phyloP scores from a whole-genome alignment of 768 basidiomycete species.

The Mycena sanguinolenta region DNA sequence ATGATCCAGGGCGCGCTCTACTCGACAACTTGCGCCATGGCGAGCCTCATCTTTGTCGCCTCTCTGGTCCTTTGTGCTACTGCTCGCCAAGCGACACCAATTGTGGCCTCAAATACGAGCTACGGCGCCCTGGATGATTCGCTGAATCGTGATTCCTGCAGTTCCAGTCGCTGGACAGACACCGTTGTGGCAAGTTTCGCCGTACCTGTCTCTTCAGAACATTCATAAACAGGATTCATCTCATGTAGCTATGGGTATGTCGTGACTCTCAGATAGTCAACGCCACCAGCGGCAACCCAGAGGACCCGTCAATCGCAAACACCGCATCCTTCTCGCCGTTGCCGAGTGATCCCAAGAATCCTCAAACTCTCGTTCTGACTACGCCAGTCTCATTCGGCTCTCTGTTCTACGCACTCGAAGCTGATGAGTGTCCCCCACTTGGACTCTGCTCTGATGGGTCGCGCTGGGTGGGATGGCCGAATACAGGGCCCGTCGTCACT shows the following conservation, averaged over 20 bases:
- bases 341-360: neutral
- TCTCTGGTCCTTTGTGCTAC: neutral
- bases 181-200: conserved; percentile 7
- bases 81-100: conserved; percentile 4
- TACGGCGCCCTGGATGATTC: conserved; percentile 21
- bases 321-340: conserved; percentile 21
- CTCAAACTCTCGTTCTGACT: conserved; percentile 3
- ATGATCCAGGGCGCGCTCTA: no score
- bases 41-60: neutral
- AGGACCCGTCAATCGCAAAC: conserved; percentile 9
- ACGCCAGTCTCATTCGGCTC: conserved; percentile 9
- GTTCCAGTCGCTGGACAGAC: conserved; percentile 22
- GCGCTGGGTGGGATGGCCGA: conserved; percentile 35
- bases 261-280: conserved; percentile 26
- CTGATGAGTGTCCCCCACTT: conserved; percentile 25
- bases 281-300: conserved; percentile 4
- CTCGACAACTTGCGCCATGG: neutral
- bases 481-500: conserved; percentile 27
- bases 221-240: no score
- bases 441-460: conserved; percentile 22
- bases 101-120: conserved; percentile 20
- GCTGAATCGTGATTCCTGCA: conserved; percentile 33
- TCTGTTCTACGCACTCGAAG: conserved; percentile 25
- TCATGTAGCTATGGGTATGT: conserved; percentile 24
- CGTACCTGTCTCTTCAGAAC: no score